Percentiles rank a stretch among this genome's conserved stretches.
phyloP scores from a whole-genome alignment of 345 rosid species.

The Toxicodendron radicans region DNA sequence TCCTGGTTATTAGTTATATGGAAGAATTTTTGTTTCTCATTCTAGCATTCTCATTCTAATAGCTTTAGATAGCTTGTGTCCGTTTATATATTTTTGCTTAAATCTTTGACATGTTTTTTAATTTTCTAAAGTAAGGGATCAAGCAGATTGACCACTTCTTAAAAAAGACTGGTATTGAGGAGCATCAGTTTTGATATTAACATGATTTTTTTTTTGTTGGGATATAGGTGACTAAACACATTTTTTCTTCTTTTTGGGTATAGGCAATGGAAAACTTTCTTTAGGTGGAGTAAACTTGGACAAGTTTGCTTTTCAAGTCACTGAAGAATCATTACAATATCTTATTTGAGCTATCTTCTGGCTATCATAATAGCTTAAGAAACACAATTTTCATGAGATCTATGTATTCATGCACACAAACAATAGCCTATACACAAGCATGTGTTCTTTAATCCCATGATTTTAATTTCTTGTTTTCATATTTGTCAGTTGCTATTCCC shows the following conservation, averaged over 20 bases:
- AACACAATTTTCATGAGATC: background rate
- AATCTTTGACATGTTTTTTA: background rate
- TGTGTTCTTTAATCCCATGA: background rate
- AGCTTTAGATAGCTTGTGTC: background rate
- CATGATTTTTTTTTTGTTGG: background rate
- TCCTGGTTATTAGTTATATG: background rate
- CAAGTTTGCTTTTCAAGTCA: background rate
- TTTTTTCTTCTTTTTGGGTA: background rate
- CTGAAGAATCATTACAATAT: background rate
- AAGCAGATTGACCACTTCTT: background rate
- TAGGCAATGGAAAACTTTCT: background rate
- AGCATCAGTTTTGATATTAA: background rate
- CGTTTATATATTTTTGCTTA: background rate
- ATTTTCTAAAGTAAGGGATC: background rate
- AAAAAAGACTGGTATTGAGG: background rate
- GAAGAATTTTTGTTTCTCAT: background rate
- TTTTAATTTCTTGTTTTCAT: conserved; percentile 20
- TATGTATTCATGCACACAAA: background rate
- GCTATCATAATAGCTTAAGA: background rate
- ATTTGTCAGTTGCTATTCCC: conserved; percentile 33
- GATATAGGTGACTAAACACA: background rate
- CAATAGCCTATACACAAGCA: background rate
- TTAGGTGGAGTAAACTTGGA: background rate
- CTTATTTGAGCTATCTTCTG: background rate
- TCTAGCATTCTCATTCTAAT: background rate